Percentiles rank a stretch among this genome's conserved stretches.
These are phyloP conservation scores for Solanum tacnaense DNA, from an alignment of 257 asterid genomes.

Conservation along the genomic window DNA sequence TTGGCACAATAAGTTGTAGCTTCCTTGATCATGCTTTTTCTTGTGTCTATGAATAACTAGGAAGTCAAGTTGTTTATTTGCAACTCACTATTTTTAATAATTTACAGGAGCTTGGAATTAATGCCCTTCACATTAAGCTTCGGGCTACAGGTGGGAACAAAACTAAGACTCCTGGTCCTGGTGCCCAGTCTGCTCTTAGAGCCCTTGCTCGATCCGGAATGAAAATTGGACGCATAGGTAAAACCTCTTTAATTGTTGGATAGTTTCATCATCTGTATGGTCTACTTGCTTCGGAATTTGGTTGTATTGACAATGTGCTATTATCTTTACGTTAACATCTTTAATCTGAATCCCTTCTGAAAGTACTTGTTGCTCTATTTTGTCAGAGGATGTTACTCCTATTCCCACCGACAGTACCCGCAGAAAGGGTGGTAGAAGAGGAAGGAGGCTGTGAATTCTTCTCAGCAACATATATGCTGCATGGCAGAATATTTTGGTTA, in stretches of 20 bases:
- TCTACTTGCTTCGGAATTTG: not conserved
- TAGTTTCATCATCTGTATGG: not conserved
- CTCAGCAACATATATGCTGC: not conserved
- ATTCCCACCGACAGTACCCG: conserved; percentile 69
- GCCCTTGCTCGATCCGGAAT: conserved; percentile 95
- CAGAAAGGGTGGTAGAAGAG: conserved; percentile 68
- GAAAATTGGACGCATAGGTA: conserved; percentile 95
- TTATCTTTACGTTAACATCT: not conserved
- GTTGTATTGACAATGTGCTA: not conserved
- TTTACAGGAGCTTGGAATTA: conserved; percentile 69
- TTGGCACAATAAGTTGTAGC: not conserved
- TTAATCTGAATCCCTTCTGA: not conserved
- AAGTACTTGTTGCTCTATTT: not conserved
- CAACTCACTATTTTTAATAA: not conserved
- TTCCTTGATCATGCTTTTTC: not conserved
- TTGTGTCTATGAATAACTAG: not conserved
- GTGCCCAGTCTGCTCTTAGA: conserved; percentile 88
- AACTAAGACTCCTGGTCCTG: conserved; percentile 94
- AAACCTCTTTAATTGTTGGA: not conserved
- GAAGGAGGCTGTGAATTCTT: conserved; percentile 49
- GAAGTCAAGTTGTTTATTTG: not conserved
- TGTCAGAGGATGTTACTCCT: conserved; percentile 64
- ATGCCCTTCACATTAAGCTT: conserved; percentile 82
- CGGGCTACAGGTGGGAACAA: conserved; percentile 93
- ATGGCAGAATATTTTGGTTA: not conserved